Evolutionary conservation across 2,329 filamentous ascomycete genomes (phyloP).

Genomic region (Amauroascus verrucosus): DNA sequence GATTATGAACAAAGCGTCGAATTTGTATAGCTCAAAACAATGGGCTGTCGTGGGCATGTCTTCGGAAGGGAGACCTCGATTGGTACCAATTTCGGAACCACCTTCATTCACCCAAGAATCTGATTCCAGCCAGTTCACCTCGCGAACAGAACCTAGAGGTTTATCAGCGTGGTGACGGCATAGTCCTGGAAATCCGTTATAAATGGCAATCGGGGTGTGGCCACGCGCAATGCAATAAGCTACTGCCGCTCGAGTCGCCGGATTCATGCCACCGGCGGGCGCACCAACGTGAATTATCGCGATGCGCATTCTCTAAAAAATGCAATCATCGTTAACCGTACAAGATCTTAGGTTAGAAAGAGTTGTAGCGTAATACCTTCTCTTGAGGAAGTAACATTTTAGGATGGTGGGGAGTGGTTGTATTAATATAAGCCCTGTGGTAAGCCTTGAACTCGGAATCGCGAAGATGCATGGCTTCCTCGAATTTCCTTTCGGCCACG

Average conservation of each 20-base stretch:
- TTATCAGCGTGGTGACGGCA: constrained; percentile 79
- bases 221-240: constrained; percentile 85
- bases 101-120: constrained; percentile 94
- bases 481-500: constrained; percentile 77
- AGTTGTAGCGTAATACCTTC: constrained; percentile 44
- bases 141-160: constrained; percentile 70
- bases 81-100: constrained; percentile 95
- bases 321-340: constrained; percentile 23
- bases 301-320: constrained; percentile 66
- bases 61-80: constrained; percentile 81
- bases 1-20: constrained; percentile 83
- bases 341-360: neutral
- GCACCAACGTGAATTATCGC: constrained; percentile 96
- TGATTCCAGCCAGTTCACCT: constrained; percentile 85
- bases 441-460: constrained; percentile 93
- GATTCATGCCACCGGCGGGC: constrained; percentile 96
- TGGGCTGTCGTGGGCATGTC: constrained; percentile 74
- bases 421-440: constrained; percentile 81
- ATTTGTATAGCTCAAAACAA: constrained; percentile 74
- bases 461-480: constrained; percentile 72
- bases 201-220: constrained; percentile 85
- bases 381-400: constrained; percentile 56
- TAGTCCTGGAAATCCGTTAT: constrained; percentile 94
- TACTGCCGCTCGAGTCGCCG: constrained; percentile 82
- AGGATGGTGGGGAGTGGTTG: constrained; percentile 69